These are phyloP conservation scores for Chrysosporium keratinophilum DNA, from an alignment of 2,329 filamentous ascomycete species.

Conservation along the genomic window DNA sequence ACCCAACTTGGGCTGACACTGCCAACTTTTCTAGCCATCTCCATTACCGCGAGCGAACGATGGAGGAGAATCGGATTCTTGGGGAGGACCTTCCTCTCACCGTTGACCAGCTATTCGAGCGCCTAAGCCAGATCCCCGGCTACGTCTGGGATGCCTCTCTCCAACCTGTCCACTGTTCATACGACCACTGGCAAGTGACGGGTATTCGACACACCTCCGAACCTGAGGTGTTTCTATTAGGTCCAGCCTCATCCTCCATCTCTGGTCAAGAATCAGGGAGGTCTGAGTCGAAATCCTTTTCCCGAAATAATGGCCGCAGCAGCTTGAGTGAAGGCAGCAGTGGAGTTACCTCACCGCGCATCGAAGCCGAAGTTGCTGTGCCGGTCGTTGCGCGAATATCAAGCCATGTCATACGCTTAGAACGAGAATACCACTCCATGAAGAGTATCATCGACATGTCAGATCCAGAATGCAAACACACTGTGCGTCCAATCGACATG, in stretches of 20 bases:
- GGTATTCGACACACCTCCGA: conserved; percentile 45
- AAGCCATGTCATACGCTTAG: conserved; percentile 68
- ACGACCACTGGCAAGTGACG: conserved; percentile 78
- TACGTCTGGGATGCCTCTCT: conserved; percentile 64
- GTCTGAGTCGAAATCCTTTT: conserved; percentile 31
- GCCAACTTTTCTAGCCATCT: neutral
- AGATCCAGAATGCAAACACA: conserved; percentile 64
- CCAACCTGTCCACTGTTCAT: conserved; percentile 48
- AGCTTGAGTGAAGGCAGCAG: conserved; percentile 44
- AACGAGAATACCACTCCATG: conserved; percentile 76
- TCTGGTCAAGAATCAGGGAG: conserved; percentile 36
- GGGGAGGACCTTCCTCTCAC: conserved; percentile 44
- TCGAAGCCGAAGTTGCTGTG: conserved; percentile 40
- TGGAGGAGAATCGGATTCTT: conserved; percentile 27
- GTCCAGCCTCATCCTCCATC: conserved; percentile 32
- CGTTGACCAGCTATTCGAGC: conserved; percentile 59
- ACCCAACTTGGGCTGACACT: neutral
- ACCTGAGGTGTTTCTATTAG: conserved; percentile 25
- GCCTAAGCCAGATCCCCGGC: conserved; percentile 60
- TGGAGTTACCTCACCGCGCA: conserved; percentile 32
- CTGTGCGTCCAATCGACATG: conserved; percentile 70
- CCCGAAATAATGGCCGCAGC: conserved; percentile 39
- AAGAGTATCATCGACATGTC: conserved; percentile 60
- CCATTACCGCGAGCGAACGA: conserved; percentile 6
- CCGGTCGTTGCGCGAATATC: conserved; percentile 73